Conservation (phyloP, 345 rosid genomes). For the Clausena lansium region DNA sequence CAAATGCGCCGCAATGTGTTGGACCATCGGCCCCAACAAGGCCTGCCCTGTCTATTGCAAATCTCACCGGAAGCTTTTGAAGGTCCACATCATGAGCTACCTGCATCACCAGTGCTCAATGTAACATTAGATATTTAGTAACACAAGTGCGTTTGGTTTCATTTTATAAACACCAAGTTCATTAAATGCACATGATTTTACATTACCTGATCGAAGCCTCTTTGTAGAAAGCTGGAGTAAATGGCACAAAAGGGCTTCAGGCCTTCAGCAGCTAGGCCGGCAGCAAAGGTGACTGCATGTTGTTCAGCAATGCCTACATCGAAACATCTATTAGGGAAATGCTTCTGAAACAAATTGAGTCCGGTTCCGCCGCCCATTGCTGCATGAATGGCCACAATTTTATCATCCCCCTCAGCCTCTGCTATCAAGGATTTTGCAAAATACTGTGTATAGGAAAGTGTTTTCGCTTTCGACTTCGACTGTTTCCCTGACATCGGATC, state of each 20-base stretch:
- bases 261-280: conserved; percentile 53
- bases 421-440: conserved; percentile 48
- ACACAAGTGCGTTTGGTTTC: too few relatives aligned
- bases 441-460: conserved; percentile 33
- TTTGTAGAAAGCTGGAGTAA: conserved; percentile 52
- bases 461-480: conserved; percentile 25
- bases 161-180: too few relatives aligned
- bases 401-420: conserved; percentile 45
- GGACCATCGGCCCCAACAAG: conserved; percentile 59
- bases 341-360: conserved; percentile 39
- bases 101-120: conserved; percentile 10
- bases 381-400: conserved; percentile 52
- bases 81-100: conserved; percentile 55
- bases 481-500: conserved; percentile 49
- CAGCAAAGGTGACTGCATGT: conserved; percentile 57
- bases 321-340: conserved; percentile 40
- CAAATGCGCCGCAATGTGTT: conserved; percentile 54
- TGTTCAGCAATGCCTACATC: conserved; percentile 60
- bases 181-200: too few relatives aligned
- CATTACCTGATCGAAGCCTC: conserved; percentile 51
- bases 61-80: conserved; percentile 55
- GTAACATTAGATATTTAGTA: too few relatives aligned
- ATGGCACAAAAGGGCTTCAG: conserved; percentile 56
- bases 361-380: conserved; percentile 67
- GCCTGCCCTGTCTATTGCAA: conserved; percentile 50